Percentiles rank a stretch among this genome's conserved stretches.
phyloP scores from a whole-genome alignment of 192 early-diverging fungal genomes.

The Jimgerdemannia flammicorona region DNA sequence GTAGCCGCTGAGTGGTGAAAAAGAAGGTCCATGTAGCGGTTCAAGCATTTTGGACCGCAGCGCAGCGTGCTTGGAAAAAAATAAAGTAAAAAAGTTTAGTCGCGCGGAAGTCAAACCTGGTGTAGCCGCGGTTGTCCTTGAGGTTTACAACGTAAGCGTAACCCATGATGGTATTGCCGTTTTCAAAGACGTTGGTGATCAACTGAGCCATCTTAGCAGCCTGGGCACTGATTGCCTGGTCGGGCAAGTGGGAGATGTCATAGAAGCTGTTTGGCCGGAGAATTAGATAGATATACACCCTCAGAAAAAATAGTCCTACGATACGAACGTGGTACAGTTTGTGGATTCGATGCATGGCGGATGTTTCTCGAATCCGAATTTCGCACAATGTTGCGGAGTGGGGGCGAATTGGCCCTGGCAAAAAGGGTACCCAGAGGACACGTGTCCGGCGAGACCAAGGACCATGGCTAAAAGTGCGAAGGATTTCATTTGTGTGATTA shows the following conservation, averaged over 20 bases:
- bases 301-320: not conserved
- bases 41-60: not conserved
- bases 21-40: not conserved
- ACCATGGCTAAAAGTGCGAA: not conserved
- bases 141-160: conserved; percentile 28
- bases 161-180: conserved; percentile 32
- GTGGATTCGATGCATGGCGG: conserved; percentile 7
- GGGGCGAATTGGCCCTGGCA: not conserved
- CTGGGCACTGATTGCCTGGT: conserved; percentile 18
- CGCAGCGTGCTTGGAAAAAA: not conserved
- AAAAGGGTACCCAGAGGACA: not conserved
- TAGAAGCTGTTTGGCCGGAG: conserved; percentile 16
- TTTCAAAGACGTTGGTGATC: conserved; percentile 37
- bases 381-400: conserved; percentile 7
- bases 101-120: conserved; percentile 11
- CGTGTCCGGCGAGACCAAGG: not conserved
- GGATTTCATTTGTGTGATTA: not conserved
- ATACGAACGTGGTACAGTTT: conserved; percentile 28
- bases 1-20: conserved; percentile 12
- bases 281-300: not conserved
- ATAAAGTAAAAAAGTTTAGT: not conserved
- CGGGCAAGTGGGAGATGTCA: conserved; percentile 19
- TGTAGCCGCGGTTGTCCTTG: conserved; percentile 31
- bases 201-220: conserved; percentile 27
- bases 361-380: conserved; percentile 6